Conservation (phyloP, 176 grass and related monocot genomes). For the Themeda triandra region DNA sequence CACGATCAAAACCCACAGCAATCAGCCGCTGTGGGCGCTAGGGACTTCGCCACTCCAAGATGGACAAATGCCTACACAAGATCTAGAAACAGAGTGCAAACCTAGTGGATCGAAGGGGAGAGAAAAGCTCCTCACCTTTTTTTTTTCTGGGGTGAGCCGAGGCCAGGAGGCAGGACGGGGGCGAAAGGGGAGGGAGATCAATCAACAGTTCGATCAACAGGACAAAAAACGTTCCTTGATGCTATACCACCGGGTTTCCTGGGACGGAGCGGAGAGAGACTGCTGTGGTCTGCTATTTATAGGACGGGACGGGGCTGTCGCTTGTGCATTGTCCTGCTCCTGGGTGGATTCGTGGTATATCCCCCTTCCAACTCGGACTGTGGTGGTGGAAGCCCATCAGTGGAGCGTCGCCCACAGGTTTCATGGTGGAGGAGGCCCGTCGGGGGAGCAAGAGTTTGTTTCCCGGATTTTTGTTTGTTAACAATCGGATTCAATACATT, state of each 20-base stretch:
- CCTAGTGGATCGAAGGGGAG: background rate
- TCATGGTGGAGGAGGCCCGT: background rate
- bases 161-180: background rate
- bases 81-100: background rate
- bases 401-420: background rate
- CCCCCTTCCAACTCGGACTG: background rate
- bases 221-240: background rate
- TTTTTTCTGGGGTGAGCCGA: background rate
- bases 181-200: background rate
- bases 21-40: background rate
- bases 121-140: background rate
- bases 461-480: too few species aligned
- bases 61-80: background rate
- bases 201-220: constrained; percentile 18
- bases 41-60: constrained; percentile 2
- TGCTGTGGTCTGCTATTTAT: constrained; percentile 13
- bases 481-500: too few species aligned
- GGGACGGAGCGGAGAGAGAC: background rate
- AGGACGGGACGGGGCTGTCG: constrained; percentile 9
- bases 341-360: background rate
- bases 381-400: background rate
- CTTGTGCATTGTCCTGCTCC: too few species aligned
- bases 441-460: background rate
- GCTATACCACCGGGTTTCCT: constrained; percentile 2
- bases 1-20: constrained; percentile 12